These are phyloP conservation scores for Orobanche coerulescens DNA, from an alignment of 257 asterid species.

Conservation along the genomic window DNA sequence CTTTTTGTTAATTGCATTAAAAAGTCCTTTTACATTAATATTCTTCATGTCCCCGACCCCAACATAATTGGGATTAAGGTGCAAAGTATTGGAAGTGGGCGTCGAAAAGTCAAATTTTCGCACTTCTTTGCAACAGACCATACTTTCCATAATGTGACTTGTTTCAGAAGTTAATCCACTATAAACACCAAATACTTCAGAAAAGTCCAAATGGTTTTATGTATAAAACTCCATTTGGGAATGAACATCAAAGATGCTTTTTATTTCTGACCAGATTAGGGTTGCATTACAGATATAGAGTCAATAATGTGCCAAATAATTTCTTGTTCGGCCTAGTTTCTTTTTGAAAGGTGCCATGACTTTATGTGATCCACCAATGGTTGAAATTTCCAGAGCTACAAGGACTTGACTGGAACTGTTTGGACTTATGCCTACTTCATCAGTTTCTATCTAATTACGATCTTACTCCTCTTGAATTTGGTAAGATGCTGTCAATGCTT, in stretches of 20 bases:
- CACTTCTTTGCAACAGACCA: too few species aligned
- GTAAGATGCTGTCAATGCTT: conserved; percentile 34
- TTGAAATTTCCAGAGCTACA: conserved; percentile 72
- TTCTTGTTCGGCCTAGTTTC: conserved; percentile 15
- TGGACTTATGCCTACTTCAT: conserved; percentile 79
- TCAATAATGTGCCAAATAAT: background rate
- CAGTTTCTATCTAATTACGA: conserved; percentile 88
- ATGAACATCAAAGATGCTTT: background rate
- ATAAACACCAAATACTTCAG: background rate
- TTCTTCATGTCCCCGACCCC: too few species aligned
- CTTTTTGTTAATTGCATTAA: too few species aligned
- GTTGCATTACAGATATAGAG: background rate
- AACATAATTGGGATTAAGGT: too few species aligned
- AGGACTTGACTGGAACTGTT: conserved; percentile 64
- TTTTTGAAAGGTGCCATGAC: background rate
- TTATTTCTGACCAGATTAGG: background rate
- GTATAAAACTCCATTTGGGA: background rate
- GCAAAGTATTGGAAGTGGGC: too few species aligned
- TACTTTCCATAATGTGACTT: background rate
- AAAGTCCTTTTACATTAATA: too few species aligned
- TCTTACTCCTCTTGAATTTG: conserved; percentile 82
- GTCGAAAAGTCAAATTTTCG: too few species aligned
- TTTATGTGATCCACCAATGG: conserved; percentile 15
- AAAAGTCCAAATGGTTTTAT: background rate
- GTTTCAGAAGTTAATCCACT: background rate